A percentile compares a stretch with the other conserved stretches of the same genome.
These are phyloP conservation scores for Tetramitus jugosus DNA, from an alignment of 208 protist genomes.

Conservation along the genomic window DNA sequence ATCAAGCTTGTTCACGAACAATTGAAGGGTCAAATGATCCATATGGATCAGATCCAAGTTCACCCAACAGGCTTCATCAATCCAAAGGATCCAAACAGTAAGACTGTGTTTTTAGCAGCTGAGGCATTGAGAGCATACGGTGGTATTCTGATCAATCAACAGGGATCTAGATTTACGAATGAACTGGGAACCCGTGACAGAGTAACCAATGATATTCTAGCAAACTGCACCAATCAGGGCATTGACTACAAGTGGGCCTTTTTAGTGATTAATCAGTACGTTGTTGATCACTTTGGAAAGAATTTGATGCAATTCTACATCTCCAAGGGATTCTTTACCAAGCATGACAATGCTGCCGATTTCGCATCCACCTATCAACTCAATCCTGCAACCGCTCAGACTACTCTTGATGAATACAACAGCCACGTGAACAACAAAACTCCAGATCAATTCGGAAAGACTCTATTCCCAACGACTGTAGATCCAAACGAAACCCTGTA, in stretches of 20 bases:
- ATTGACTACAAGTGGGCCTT: conserved; percentile 43
- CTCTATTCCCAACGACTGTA: conserved; percentile 26
- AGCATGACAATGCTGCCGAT: conserved; percentile 22
- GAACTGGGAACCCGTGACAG: conserved; percentile 84
- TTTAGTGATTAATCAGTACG: conserved; percentile 12
- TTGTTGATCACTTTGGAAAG: background rate
- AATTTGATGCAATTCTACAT: conserved; percentile 2
- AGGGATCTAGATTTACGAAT: conserved; percentile 81
- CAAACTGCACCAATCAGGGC: conserved; percentile 45
- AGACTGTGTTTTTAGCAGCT: conserved; percentile 81
- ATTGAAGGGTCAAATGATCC: conserved; percentile 61
- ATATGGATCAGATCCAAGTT: conserved; percentile 86
- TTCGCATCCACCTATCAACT: too few species aligned
- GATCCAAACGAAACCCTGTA: conserved; percentile 27
- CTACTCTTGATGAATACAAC: conserved; percentile 39
- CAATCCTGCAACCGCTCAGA: too few species aligned
- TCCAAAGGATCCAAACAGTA: conserved; percentile 64
- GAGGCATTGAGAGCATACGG: conserved; percentile 87
- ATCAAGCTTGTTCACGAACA: conserved; percentile 14
- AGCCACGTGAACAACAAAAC: conserved; percentile 13
- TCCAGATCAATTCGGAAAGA: conserved; percentile 46
- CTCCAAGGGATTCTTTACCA: conserved; percentile 14
- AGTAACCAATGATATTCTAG: conserved; percentile 73
- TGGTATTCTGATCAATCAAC: conserved; percentile 75
- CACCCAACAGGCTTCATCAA: conserved; percentile 90